phyloP scores from a whole-genome alignment of 768 basidiomycete species.

The Kwoniella dejecticola region DNA sequence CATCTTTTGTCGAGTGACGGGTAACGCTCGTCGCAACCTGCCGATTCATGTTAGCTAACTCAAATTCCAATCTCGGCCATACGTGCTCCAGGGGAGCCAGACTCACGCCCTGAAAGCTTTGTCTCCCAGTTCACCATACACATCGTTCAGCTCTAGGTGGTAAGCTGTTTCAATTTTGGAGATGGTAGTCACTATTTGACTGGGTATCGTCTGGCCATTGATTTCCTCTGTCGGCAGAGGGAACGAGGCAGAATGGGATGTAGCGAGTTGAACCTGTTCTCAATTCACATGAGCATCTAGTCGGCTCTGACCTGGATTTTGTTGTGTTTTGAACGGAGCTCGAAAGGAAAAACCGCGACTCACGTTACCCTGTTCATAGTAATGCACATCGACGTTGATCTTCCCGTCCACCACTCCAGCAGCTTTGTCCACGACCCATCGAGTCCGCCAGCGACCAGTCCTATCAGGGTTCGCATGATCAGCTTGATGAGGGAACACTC shows the following conservation, averaged over 20 bases:
- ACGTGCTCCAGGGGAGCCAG: too few relatives aligned
- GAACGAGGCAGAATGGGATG: constrained; percentile 69
- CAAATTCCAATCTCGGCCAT: too few relatives aligned
- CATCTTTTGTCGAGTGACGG: constrained; percentile 86
- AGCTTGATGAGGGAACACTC: not conserved
- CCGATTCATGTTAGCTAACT: not conserved
- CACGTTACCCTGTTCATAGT: constrained; percentile 97
- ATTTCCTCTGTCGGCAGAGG: constrained; percentile 47
- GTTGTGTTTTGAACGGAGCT: too few relatives aligned
- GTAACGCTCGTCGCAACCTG: constrained; percentile 79
- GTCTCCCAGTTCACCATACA: constrained; percentile 87
- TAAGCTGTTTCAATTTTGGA: constrained; percentile 77
- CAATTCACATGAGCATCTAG: not conserved
- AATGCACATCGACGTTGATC: constrained; percentile 84
- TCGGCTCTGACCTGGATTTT: too few relatives aligned
- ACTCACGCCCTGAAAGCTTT: constrained; percentile 78
- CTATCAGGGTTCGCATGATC: constrained; percentile 59
- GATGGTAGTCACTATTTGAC: constrained; percentile 63
- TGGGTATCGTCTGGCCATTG: constrained; percentile 53
- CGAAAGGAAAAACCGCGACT: too few relatives aligned
- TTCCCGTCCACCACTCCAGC: constrained; percentile 68
- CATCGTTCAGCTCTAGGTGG: constrained; percentile 74
- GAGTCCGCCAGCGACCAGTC: constrained; percentile 93
- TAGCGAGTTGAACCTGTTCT: constrained; percentile 81
- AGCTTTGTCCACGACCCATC: constrained; percentile 73